Base-by-base conservation (phyloP, 164 flowering plant species). In the Umbellularia californica region DNA sequence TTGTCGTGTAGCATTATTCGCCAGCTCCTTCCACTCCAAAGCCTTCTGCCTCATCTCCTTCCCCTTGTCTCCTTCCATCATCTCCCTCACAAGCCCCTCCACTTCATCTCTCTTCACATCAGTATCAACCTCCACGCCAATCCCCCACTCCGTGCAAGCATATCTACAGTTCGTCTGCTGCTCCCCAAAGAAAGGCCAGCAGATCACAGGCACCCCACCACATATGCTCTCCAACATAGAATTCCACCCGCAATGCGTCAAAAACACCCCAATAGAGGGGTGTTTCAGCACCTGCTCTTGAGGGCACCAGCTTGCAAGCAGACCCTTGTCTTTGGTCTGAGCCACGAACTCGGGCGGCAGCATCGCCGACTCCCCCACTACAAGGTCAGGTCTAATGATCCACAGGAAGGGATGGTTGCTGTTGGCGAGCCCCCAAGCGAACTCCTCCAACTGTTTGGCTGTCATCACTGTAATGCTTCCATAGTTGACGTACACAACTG, bases 221-320 rank as follows among this genome's bases (percentile, higher is more conserved):
- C 69, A 69, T 22, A 76, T 23, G 47, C 82, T 76, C 65, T 81
- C 84, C 19, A 79, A 0, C 20, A 70, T 78, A 13, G 85, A 85
- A 47, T 85, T 83, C 84, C 86, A 83, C 7, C 83, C 85, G 13
- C 82, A 28, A 24, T 85, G 88, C 0, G 88, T 85, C 33, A 83
- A 58, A 23, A 85, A 82, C 5, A 79, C 82, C 11, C 83, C 80
- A 3, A 81, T 41, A 2, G 88, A 73, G n/a, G 82, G 82, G 70
- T 85, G 86, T 3, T 50, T 22, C 2, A 85, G 78, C 17, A 85
- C 84, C 68, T 77, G 27, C 64, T 82, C 86, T 70, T 85, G 88
- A 2, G 79, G 77, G 51, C 83, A 82, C 86, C 88, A 85, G 3
- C 72, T 70, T 1, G 68, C 66, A 2, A 85, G 0, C 24, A 82